phyloP scores from a whole-genome alignment of 352 stramenopile species.

The Phytopythium montanum region DNA sequence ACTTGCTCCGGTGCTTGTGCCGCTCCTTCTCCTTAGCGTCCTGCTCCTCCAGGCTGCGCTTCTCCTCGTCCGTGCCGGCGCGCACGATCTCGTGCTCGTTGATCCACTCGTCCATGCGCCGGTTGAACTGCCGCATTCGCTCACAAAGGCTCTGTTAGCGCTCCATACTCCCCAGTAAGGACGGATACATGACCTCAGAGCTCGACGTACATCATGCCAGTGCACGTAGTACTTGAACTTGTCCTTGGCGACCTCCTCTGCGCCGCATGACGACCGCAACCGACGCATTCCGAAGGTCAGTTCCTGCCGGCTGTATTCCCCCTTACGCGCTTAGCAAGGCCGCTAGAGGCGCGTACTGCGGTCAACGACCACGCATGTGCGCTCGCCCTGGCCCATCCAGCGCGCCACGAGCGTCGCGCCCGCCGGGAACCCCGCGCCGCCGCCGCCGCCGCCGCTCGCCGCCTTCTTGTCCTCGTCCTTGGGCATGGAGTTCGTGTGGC shows the following conservation, averaged over 20 bases:
- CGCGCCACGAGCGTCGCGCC: conserved; percentile 58
- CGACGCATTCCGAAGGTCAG: not conserved
- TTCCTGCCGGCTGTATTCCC: not conserved
- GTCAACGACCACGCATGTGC: conserved; percentile 79
- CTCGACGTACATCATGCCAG: conserved; percentile 62
- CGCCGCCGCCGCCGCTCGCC: conserved; percentile 16
- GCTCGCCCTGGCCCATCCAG: conserved; percentile 80
- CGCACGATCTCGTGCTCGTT: conserved; percentile 78
- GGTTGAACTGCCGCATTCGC: conserved; percentile 58
- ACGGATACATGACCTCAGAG: not conserved
- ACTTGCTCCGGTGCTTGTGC: conserved; percentile 40
- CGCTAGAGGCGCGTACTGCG: conserved; percentile 37
- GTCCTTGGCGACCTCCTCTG: conserved; percentile 49
- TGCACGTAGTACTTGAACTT: conserved; percentile 86
- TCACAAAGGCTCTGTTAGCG: not conserved
- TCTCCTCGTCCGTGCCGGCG: conserved; percentile 70
- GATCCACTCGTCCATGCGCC: conserved; percentile 89
- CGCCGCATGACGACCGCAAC: not conserved
- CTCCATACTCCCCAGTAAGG: not conserved
- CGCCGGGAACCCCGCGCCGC: conserved; percentile 38
- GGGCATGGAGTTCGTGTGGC: not conserved
- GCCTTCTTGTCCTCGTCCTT: conserved; percentile 10
- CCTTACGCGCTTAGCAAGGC: not conserved
- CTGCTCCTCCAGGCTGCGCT: conserved; percentile 68
- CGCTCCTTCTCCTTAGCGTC: conserved; percentile 71